Base-by-base conservation (phyloP, 805 yeast genomes). In the Candida stauntonica region DNA sequence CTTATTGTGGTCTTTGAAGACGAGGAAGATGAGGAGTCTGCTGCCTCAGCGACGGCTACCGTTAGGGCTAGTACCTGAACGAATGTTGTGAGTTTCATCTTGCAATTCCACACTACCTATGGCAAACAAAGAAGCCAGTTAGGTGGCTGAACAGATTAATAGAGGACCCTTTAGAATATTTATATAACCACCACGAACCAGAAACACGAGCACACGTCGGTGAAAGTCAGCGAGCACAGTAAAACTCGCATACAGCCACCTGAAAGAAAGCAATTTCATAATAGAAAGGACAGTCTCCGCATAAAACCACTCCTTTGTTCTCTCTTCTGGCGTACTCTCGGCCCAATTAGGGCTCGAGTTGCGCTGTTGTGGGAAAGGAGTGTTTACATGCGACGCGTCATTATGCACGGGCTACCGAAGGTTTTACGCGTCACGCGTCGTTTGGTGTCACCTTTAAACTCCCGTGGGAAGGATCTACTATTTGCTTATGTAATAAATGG, bases 321-420 rank as follows among this genome's bases (percentile, higher is more conserved):
- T n/a, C n/a, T n/a, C n/a, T n/a, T n/a, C n/a, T n/a, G n/a, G n/a
- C n/a, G n/a, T n/a, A n/a, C n/a, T n/a, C n/a, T n/a, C n/a, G n/a
- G n/a, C n/a, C n/a, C n/a, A n/a, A n/a, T n/a, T n/a, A n/a, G n/a
- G n/a, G n/a, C n/a, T n/a, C n/a, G n/a, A n/a, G n/a, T n/a, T n/a
- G n/a, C n/a, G n/a, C n/a, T n/a, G n/a, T n/a, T n/a, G n/a, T n/a
- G 24, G 24, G 11, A 21, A 11, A 11, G 35, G 39, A 19, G 35
- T 36, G 35, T 36, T 30, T 36, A 36, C 39, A 19, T 24, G 17
- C 7, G 32, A 24, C 34, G 38, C 38, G 33, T 29, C 33, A 16
- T 7, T 17, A 17, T 35, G 38, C 33, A 24, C 35, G 29, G 14
- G 23, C 19, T 30, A 5, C 7, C 24, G 24, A n/a, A 17, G 7